These are phyloP conservation scores for Pichia kluyveri DNA, from an alignment of 805 yeast species.

Conservation along the genomic window DNA sequence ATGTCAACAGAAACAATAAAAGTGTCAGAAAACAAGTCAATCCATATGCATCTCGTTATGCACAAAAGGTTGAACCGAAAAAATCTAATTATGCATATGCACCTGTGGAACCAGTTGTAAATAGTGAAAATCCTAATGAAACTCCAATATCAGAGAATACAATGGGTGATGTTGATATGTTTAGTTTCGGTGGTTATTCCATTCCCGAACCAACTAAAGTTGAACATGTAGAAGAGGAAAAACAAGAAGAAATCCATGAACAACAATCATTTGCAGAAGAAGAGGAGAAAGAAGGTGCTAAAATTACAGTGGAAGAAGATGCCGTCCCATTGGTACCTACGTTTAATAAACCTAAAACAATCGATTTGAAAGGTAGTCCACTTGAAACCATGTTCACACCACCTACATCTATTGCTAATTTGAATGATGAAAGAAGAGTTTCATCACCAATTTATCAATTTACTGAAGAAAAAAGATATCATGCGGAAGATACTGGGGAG, in stretches of 20 bases:
- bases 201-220: constrained; percentile 13
- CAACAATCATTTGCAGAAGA: neutral
- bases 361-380: constrained; percentile 3
- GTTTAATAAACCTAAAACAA: neutral
- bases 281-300: neutral
- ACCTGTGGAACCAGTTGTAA: neutral
- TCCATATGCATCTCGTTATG: constrained; percentile 7
- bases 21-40: constrained; percentile 1
- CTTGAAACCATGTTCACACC: constrained; percentile 23
- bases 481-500: constrained; percentile 24
- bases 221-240: neutral
- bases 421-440: neutral
- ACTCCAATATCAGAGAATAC: no score
- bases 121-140: neutral
- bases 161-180: constrained; percentile 17
- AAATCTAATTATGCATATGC: constrained; percentile 1
- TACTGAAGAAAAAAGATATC: constrained; percentile 20
- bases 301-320: neutral
- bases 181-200: constrained; percentile 25
- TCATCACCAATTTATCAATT: constrained; percentile 19
- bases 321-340: neutral
- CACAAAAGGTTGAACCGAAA: neutral
- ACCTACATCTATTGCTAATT: constrained; percentile 7
- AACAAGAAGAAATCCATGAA: neutral
- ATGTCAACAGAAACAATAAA: neutral